Evolutionary conservation across 768 basidiomycete genomes (phyloP).

Genomic region (Trametes punicea): DNA sequence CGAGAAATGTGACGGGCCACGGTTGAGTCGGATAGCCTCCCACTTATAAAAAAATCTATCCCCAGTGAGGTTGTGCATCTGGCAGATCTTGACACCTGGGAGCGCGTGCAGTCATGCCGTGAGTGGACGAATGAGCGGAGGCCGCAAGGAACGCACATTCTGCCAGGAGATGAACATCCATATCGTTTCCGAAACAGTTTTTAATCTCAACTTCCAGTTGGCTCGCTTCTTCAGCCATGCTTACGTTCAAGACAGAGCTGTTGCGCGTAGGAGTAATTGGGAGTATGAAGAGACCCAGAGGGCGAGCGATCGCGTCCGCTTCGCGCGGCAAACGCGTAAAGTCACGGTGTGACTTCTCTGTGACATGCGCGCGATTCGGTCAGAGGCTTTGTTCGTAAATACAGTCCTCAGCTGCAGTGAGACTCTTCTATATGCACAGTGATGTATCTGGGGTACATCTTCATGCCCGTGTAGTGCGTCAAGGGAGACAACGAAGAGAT

Average conservation of each 20-base stretch:
- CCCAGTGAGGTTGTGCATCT: constrained; percentile 53
- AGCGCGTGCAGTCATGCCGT: constrained; percentile 10
- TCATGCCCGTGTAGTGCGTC: no score
- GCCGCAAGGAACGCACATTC: constrained; percentile 45
- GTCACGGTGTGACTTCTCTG: not conserved
- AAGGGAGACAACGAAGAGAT: no score
- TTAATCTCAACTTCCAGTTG: not conserved
- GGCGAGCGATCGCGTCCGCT: not conserved
- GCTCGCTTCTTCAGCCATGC: not conserved
- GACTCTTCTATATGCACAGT: no score
- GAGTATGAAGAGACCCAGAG: not conserved
- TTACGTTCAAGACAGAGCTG: no score
- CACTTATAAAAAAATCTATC: constrained; percentile 62
- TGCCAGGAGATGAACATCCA: constrained; percentile 22
- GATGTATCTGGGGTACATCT: no score
- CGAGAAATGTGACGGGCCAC: constrained; percentile 37
- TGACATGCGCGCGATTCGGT: not conserved
- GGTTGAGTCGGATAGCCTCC: constrained; percentile 48
- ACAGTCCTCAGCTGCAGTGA: no score
- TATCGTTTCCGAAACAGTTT: constrained; percentile 9
- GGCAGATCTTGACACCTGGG: constrained; percentile 62
- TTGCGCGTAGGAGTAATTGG: no score
- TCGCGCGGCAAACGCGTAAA: constrained; percentile 11
- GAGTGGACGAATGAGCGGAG: no score
- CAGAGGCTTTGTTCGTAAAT: not conserved